Conservation (phyloP, 768 basidiomycete species). For the Tulasnella sp. region DNA sequence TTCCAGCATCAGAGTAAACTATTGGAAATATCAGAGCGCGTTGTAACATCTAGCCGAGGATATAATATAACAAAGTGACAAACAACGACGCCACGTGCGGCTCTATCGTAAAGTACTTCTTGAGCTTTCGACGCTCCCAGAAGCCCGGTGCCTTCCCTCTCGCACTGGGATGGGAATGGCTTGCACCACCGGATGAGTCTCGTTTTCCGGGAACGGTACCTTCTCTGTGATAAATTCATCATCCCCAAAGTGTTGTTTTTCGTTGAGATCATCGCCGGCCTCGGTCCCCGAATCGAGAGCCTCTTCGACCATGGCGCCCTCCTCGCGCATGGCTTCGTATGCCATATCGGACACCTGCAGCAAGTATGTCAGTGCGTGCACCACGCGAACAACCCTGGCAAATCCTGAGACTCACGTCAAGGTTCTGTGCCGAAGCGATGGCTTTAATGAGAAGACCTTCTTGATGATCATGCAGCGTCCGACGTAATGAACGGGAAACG, state of each 20-base stretch:
- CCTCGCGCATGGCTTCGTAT: conserved; percentile 61
- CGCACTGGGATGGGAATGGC: background rate
- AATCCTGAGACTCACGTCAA: conserved; percentile 53
- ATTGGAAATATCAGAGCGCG: background rate
- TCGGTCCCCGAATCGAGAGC: conserved; percentile 48
- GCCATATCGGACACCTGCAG: conserved; percentile 60
- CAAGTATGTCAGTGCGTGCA: background rate
- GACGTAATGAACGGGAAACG: conserved; percentile 74
- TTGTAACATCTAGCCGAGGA: background rate
- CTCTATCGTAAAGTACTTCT: background rate
- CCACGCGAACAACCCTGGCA: background rate
- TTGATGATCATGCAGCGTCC: conserved; percentile 68
- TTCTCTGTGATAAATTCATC: conserved; percentile 11
- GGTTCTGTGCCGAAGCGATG: conserved; percentile 77
- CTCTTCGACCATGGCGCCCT: conserved; percentile 71
- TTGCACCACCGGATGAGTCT: background rate
- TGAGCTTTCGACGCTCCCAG: background rate
- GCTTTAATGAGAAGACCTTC: conserved; percentile 79
- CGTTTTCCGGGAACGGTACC: background rate
- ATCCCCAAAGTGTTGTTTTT: conserved; percentile 37
- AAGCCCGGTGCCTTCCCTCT: background rate
- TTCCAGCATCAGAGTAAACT: background rate
- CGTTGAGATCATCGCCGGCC: conserved; percentile 43
- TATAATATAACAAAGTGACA: background rate
- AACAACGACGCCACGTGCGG: background rate